phyloP scores from a whole-genome alignment of 192 early-diverging fungal species.

The Linnemannia schmuckeri region DNA sequence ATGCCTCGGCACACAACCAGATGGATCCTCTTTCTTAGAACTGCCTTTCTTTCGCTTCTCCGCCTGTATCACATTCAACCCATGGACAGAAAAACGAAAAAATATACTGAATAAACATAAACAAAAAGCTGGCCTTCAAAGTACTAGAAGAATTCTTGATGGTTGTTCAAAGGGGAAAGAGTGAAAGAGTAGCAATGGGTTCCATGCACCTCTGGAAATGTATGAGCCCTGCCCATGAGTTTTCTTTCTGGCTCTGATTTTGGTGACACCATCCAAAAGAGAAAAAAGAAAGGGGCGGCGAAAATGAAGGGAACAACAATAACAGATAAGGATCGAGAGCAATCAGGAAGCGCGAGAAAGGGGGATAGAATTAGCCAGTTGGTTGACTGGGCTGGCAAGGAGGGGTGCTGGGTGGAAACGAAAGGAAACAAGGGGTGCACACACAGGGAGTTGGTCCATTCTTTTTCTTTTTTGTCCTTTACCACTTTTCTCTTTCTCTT shows the following conservation, averaged over 20 bases:
- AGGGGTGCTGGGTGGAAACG: not conserved
- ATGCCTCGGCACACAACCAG: not conserved
- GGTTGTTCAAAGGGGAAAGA: not conserved
- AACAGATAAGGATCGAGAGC: not conserved
- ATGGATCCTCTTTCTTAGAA: conserved; percentile 4
- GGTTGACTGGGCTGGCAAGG: not conserved
- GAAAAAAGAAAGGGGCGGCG: not conserved
- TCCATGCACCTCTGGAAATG: not conserved
- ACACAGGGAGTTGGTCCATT: not conserved
- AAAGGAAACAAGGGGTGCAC: not conserved
- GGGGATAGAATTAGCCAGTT: not conserved
- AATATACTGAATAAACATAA: not conserved
- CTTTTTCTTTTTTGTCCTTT: not conserved
- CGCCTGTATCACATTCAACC: not conserved
- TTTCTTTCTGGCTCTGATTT: not conserved
- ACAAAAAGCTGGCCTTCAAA: conserved; percentile 5
- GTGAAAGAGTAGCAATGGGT: not conserved
- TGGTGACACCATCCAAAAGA: not conserved
- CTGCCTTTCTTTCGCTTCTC: not conserved
- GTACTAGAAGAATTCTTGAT: not conserved
- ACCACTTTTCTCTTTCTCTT: not conserved
- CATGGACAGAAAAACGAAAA: not conserved
- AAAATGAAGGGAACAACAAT: not conserved
- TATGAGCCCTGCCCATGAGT: not conserved
- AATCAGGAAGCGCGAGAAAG: not conserved